Evolutionary conservation across 768 basidiomycete genomes (phyloP), one percentile per base, ranked within the genome.

Genomic region (Obba rivulosa): DNA sequence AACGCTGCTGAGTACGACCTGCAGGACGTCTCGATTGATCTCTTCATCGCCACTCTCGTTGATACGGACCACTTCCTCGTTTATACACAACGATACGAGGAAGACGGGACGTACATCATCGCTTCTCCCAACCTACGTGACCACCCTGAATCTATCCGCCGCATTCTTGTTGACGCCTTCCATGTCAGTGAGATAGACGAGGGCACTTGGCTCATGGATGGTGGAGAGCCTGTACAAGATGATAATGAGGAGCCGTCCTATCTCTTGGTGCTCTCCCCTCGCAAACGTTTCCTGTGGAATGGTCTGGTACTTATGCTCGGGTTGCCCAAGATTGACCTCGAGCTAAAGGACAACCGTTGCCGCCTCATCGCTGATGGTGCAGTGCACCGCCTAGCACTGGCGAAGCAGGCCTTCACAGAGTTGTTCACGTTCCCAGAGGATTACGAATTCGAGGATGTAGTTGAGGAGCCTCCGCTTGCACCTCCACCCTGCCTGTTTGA

Each of bases 11-110:
- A 96, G 64, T 97, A 94, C 59, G 79, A 73, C 50, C 74, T 97
- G 25, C 87, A 91, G 50, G 74, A 80, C 46, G 69, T 85, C 34
- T 74, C 84, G 37, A 70, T 94, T 49, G 86, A 87, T 44, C 73
- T 75, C n/a, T 87, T 95, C 65, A 87, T 98, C 46, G 71, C 81
- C 20, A 74, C 77, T 10, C 75, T 99, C 8, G 81, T 88, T 18
- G 80, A 84, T 25, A 84, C 91, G 7, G 92, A 89, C 54, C 94
- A 98, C 64, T 86, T 93, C 67, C 81, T 99, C 49, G 89, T 99
- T 39, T 95, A 96, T 66, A 96, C 95, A 1, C 80, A 85, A 51
- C 66, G 69, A 8, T 86, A 87, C 63, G 92, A 95, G 65, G 83
- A 86, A 57, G 85, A 95, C n/a, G 92, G 92, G 4, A 81, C 85